A percentile compares a stretch with the other conserved stretches of the same genome.
Evolutionary conservation across 495 filamentous ascomycete genomes (phyloP).

Genomic region (Penicillium steckii): DNA sequence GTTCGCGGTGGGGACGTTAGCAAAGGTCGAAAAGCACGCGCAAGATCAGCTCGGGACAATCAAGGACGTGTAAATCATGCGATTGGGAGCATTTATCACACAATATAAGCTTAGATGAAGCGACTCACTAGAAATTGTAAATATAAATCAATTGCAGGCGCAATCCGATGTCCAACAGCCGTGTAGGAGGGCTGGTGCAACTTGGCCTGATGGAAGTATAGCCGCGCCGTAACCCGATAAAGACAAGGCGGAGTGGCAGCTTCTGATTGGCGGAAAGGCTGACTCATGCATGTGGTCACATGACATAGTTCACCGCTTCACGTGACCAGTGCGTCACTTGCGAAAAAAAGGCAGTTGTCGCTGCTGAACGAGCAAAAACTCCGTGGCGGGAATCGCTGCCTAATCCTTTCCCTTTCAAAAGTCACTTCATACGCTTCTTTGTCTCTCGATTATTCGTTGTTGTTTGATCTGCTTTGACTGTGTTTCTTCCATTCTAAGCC

Average conservation of each 20-base stretch:
- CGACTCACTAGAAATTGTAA: slow-evolving; percentile 3
- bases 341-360: background rate
- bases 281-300: slow-evolving; percentile 12
- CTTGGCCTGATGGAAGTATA: slow-evolving; percentile 22
- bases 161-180: slow-evolving; percentile 1
- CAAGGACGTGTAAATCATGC: background rate
- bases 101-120: background rate
- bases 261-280: slow-evolving; percentile 32
- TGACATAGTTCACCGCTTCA: slow-evolving; percentile 9
- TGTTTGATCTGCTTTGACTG: background rate
- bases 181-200: slow-evolving; percentile 17
- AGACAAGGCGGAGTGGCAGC: slow-evolving; percentile 37
- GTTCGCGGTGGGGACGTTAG: slow-evolving; percentile 7
- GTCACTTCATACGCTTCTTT: background rate
- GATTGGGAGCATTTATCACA: background rate
- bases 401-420: background rate
- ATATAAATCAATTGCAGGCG: slow-evolving; percentile 13
- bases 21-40: slow-evolving; percentile 11
- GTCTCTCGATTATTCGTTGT: background rate
- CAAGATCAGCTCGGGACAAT: slow-evolving; percentile 6
- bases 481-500: background rate
- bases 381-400: slow-evolving; percentile 11
- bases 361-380: too few relatives aligned
- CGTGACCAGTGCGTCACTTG: slow-evolving; percentile 28
- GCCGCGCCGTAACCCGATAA: slow-evolving; percentile 16